Conservation (phyloP, 257 asterid genomes). For the Fraxinus excelsior region DNA sequence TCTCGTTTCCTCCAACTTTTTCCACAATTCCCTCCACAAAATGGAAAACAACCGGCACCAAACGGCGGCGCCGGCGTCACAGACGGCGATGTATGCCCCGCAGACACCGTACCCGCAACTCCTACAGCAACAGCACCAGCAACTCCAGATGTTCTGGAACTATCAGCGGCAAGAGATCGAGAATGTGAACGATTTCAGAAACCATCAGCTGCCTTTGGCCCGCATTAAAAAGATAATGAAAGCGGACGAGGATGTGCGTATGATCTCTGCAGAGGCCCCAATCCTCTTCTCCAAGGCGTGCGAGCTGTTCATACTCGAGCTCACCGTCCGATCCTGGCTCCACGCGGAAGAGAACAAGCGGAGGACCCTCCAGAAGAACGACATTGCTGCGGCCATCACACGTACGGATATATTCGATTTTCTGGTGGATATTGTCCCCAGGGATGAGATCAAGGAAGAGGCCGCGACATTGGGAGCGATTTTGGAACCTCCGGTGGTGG, state of each 20-base stretch:
- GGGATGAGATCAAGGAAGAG: conserved; percentile 45
- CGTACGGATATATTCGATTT: conserved; percentile 45
- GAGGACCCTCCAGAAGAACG: conserved; percentile 45
- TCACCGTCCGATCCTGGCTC: conserved; percentile 39
- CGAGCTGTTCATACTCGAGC: conserved; percentile 45
- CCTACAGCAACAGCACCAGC: conserved; percentile 23
- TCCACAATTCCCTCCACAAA: background rate
- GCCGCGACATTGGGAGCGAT: conserved; percentile 2
- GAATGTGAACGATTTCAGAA: conserved; percentile 33
- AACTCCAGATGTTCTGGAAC: conserved; percentile 36
- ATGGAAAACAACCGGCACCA: conserved; percentile 35
- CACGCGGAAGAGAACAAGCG: conserved; percentile 50
- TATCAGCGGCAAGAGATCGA: conserved; percentile 40
- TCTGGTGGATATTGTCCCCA: conserved; percentile 41
- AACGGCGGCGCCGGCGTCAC: conserved; percentile 20
- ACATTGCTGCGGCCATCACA: conserved; percentile 47
- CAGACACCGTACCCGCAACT: conserved; percentile 34
- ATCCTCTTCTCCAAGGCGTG: conserved; percentile 44
- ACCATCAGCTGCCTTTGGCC: conserved; percentile 40
- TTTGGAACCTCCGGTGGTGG: background rate
- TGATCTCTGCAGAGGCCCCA: conserved; percentile 49
- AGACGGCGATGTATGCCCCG: conserved; percentile 17
- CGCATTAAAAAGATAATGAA: conserved; percentile 47
- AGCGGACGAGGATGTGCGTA: conserved; percentile 49
- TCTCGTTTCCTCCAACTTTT: background rate